Percentiles rank a stretch among this genome's conserved stretches.
Evolutionary conservation across 208 protist species (phyloP).

Genomic region (Porcisia hertigi): DNA sequence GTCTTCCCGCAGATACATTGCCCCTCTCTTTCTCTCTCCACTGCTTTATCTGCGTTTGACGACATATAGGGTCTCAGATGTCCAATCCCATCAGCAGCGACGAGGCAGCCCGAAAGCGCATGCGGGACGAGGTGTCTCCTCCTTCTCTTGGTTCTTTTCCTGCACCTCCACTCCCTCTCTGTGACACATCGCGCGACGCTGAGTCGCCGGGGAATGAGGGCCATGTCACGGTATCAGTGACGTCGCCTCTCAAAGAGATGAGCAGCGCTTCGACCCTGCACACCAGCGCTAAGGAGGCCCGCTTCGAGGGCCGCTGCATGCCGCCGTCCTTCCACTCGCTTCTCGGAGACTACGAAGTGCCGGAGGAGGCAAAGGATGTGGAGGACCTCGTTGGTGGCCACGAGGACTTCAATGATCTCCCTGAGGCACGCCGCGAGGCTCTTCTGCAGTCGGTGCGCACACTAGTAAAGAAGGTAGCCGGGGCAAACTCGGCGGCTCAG

Average conservation of each 20-base stretch:
- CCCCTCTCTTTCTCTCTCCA: background rate
- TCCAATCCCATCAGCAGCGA: background rate
- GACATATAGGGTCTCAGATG: background rate
- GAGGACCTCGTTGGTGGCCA: slow-evolving; percentile 77
- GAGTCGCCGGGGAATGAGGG: background rate
- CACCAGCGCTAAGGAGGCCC: slow-evolving; percentile 58
- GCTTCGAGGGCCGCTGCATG: slow-evolving; percentile 71
- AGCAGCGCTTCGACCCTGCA: slow-evolving; percentile 18
- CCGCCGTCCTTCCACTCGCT: slow-evolving; percentile 45
- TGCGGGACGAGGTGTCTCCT: slow-evolving; percentile 9
- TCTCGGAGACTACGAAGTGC: slow-evolving; percentile 60
- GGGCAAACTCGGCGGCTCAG: slow-evolving; percentile 35
- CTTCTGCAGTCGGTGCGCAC: slow-evolving; percentile 70
- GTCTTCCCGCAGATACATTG: background rate
- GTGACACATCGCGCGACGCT: background rate
- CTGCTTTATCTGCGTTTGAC: background rate
- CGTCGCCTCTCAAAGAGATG: background rate
- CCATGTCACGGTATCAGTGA: background rate
- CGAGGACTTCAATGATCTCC: slow-evolving; percentile 83
- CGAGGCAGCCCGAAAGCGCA: slow-evolving; percentile 28
- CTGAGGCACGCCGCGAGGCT: slow-evolving; percentile 56
- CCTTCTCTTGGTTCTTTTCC: background rate
- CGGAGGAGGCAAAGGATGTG: slow-evolving; percentile 80
- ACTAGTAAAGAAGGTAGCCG: slow-evolving; percentile 39
- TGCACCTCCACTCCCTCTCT: background rate